Evolutionary conservation across 768 basidiomycete genomes (phyloP), one percentile per base, ranked within the genome.

Genomic region (Termitomyces sp.): DNA sequence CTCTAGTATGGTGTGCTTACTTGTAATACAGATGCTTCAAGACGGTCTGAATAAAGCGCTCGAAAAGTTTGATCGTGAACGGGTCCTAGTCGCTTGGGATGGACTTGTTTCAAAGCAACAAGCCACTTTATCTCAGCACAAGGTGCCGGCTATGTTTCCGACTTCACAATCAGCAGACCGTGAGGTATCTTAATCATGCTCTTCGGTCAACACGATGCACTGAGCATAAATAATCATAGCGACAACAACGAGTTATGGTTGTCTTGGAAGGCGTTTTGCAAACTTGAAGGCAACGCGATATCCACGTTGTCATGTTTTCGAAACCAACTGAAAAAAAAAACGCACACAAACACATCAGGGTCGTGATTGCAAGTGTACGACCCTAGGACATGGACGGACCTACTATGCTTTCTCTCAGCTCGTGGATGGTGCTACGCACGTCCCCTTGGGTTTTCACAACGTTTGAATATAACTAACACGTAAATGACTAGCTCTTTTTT

Each of bases 51-150:
- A 79, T 58, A 81, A 76, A 62, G 90, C 91, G 59, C 68, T 92
- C 38, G 72, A 69, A 40, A 80, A 77, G 60, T 92, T 92, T 66
- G 91, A 92, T 66, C 64, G 64, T n/a, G 84, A 90, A 52, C 78
- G 86, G 38, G 86, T 77, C 10, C 69, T 92, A 6, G 76, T 83
- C 3, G 87, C 88, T 9, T 94, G 90, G 89, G 90, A 90, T 65
- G 81, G 80, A 20, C 76, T 93, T n/a, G 69, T 86, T 20, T 72
- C 80, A 51, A 83, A 81, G 63, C 92, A 94, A 68, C 91, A 94
- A 70, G 66, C 73, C 0, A 72, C 80, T 16, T 74, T 94, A 49
- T 82, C 84, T 62, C 68, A 75, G 32, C 72, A 86, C 46, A 74
- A 78, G 42, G 80, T 93, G 14, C 92, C 92, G 16, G 77, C 82